Base-by-base conservation (phyloP, 2,329 filamentous ascomycete species). In the Zasmidium angulare region DNA sequence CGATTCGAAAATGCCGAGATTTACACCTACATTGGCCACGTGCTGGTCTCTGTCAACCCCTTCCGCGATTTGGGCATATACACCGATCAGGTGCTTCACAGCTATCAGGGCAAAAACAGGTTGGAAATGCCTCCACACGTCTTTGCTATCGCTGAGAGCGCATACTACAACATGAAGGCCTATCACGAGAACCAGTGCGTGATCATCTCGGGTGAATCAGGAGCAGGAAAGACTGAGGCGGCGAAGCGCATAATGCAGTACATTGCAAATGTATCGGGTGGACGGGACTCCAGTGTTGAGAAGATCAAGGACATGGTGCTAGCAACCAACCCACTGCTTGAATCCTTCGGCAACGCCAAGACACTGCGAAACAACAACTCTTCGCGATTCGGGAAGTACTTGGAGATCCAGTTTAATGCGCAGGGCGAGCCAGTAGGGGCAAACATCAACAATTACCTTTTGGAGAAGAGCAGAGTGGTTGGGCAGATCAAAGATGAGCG, bases 101-200 rank as follows among this genome's bases (percentile, higher is more conserved):
- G 90, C 72, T 99, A 99, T 81, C 89, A 88, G 78, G 93, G 93
- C 68, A 97, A 98, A 83, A 99, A 99, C 79, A 87, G 95, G 66
- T 84, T 99, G 66, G 95, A 99, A 78, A 83, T 86, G 60, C 56
- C 70, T 70, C 95, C 95, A 9, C 95, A 99, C 77, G 95, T 99
- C 68, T 99, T 97, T 75, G 93, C 92, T 62, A 95, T 99, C 71
- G 95, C 95, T 73, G 95, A 99, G 78, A 89, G 93, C 7, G 78
- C 93, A 56, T 99, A 99, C 81, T 98, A 98, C 81, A 98, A 99
- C 81, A 98, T 99, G 95, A 98, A 98, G 77, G 93, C 93, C 50
- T 99, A 99, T 82, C 91, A 91, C 72, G 95, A 98, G 69, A 98
- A 98, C 79, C 95, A 99, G 77, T 98, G 95, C 79, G 93, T 99